phyloP scores from a whole-genome alignment of 2,329 filamentous ascomycete species.

The Penicillium glabrum region DNA sequence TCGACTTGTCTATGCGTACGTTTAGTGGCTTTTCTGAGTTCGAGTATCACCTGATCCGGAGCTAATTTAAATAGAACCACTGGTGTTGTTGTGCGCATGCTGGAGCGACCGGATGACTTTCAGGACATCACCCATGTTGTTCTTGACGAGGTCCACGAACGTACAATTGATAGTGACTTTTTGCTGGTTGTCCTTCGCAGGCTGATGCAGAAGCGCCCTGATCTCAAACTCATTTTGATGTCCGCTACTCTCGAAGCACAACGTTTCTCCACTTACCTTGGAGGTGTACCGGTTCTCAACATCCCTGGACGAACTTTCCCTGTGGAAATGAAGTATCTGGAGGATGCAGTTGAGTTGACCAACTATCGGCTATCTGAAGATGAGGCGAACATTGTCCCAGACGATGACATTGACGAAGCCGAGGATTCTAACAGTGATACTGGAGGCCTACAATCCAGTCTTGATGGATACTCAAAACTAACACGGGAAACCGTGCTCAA shows the following conservation, averaged over 20 bases:
- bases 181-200: constrained; percentile 87
- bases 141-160: constrained; percentile 96
- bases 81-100: constrained; percentile 96
- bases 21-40: neutral
- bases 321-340: constrained; percentile 81
- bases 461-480: constrained; percentile 71
- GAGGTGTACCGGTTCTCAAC: constrained; percentile 79
- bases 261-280: constrained; percentile 84
- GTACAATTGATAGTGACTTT: constrained; percentile 95
- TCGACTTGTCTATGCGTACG: constrained; percentile 81
- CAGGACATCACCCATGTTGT: constrained; percentile 89
- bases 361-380: constrained; percentile 71
- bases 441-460: constrained; percentile 61
- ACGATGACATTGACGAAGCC: constrained; percentile 49
- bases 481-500: constrained; percentile 73
- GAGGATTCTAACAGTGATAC: constrained; percentile 50
- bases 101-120: constrained; percentile 84
- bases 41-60: neutral
- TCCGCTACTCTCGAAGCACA: constrained; percentile 94
- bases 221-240: constrained; percentile 94
- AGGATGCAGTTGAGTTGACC: constrained; percentile 88
- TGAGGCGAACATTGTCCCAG: constrained; percentile 33
- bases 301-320: constrained; percentile 94
- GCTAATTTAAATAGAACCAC: constrained; percentile 46
- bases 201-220: constrained; percentile 71